Evolutionary conservation across 306 rosid species (phyloP), one percentile per base, ranked within the genome.

Genomic region (Cercis canadensis): DNA sequence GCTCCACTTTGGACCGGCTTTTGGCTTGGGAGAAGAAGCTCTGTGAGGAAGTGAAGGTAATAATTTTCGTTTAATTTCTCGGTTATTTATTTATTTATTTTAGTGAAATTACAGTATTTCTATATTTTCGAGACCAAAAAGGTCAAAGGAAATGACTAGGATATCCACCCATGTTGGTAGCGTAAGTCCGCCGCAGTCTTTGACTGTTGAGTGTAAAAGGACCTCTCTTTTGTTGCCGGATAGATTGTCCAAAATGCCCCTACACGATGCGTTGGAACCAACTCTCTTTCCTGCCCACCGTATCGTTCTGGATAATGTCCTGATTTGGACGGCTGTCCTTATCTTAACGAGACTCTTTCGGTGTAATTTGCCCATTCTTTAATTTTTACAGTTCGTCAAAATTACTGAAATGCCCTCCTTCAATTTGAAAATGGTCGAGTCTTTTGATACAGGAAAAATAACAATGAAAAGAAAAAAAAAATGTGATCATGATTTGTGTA

Each of bases 11-110:
- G 66, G 99, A 95, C 29, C 84, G 96, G 55, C 97, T 95, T 33
- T 73, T 87, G 82, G 97, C 99, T 17, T 95, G 99, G 99, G 99
- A 95, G 86, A 95, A 95, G 91, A 95, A 95, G 89, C 97, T 95
- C 46, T 91, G 87, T 17, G 80, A 75, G 66, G 99, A 95, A 69
- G 92, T 95, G 49, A 95, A 95, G 99, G 99, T 95, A 77, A 46
- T n/a, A 24, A 24, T 37, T 31, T 40, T 60, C 5, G 17, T 31
- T 51, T 49, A 49, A 15, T 58, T 69, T 40, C 7, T 53, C 12
- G 39, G 19, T 34, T 74, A 63, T 21, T 54, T 55, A 61, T 40
- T 32, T 47, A 54, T 3, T 43, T 21, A 3, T 14, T 14, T n/a
- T 24, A 34, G 5, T n/a, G 21, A 56, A 39, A 61, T 58, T 2